phyloP scores from a whole-genome alignment of 2,329 filamentous ascomycete genomes.

The Coniosporium tulheliwenetii region DNA sequence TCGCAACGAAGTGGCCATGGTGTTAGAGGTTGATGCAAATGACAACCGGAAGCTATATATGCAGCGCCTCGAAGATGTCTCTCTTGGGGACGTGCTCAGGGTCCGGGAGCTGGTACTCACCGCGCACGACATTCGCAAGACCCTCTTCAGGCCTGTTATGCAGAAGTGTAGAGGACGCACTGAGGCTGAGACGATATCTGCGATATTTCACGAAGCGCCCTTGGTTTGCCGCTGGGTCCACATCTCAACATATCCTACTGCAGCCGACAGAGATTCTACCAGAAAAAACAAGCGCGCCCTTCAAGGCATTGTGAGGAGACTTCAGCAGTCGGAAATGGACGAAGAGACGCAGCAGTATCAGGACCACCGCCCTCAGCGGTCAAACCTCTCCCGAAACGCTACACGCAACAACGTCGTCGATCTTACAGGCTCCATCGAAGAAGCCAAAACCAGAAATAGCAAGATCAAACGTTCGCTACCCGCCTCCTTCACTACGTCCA shows the following conservation, averaged over 20 bases:
- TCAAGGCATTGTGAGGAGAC: neutral
- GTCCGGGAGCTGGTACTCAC: conserved; percentile 23
- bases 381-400: neutral
- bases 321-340: neutral
- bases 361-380: neutral
- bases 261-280: neutral
- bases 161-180: neutral
- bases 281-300: neutral
- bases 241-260: neutral
- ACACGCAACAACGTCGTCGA: neutral
- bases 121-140: conserved; percentile 1
- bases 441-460: neutral
- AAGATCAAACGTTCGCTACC: too few relatives aligned
- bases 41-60: conserved; percentile 15
- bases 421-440: neutral
- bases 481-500: too few relatives aligned
- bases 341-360: neutral
- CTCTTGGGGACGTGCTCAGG: conserved; percentile 19
- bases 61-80: conserved; percentile 29
- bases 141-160: neutral
- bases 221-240: conserved; percentile 3
- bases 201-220: neutral
- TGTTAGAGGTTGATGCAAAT: conserved; percentile 20
- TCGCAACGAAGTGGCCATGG: conserved; percentile 30
- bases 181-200: neutral